These are phyloP conservation scores for Cutaneotrichosporon dermatis DNA, from an alignment of 1,284 basidiomycete species.

Conservation along the genomic window DNA sequence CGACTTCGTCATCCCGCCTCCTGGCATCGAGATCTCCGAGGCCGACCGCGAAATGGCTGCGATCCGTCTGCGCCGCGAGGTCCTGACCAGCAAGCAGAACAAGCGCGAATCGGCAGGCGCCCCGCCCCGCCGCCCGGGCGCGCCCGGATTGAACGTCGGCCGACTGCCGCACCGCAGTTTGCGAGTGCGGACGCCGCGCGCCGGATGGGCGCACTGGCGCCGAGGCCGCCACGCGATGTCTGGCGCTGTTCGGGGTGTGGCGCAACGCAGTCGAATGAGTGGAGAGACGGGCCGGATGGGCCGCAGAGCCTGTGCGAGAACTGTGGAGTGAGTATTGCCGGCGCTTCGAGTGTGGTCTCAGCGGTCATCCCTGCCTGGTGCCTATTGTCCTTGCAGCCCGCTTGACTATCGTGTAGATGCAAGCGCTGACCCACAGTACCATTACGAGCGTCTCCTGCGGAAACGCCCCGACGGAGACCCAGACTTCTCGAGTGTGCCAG, in stretches of 20 bases:
- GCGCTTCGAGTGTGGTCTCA: no score
- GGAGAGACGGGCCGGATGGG: slow-evolving; percentile 36
- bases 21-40: slow-evolving; percentile 18
- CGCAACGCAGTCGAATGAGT: slow-evolving; percentile 18
- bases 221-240: slow-evolving; percentile 4
- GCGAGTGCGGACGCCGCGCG: neutral
- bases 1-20: slow-evolving; percentile 16
- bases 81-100: slow-evolving; percentile 35
- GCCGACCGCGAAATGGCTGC: slow-evolving; percentile 45
- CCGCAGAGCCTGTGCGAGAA: slow-evolving; percentile 33
- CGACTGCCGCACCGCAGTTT: neutral
- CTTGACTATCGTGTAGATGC: no score
- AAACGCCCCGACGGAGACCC: slow-evolving; percentile 11
- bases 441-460: slow-evolving; percentile 6
- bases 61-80: slow-evolving; percentile 36
- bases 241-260: slow-evolving; percentile 34
- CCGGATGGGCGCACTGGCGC: neutral
- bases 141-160: neutral
- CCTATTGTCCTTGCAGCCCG: no score
- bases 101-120: slow-evolving; percentile 11
- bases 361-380: no score
- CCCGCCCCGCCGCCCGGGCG: neutral
- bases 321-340: slow-evolving; percentile 30
- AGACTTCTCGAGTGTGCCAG: slow-evolving; percentile 11
- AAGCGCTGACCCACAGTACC: slow-evolving; percentile 4